These are phyloP conservation scores for Alloteropsis semialata DNA, from an alignment of 176 grass and related monocot genomes.

Conservation along the genomic window DNA sequence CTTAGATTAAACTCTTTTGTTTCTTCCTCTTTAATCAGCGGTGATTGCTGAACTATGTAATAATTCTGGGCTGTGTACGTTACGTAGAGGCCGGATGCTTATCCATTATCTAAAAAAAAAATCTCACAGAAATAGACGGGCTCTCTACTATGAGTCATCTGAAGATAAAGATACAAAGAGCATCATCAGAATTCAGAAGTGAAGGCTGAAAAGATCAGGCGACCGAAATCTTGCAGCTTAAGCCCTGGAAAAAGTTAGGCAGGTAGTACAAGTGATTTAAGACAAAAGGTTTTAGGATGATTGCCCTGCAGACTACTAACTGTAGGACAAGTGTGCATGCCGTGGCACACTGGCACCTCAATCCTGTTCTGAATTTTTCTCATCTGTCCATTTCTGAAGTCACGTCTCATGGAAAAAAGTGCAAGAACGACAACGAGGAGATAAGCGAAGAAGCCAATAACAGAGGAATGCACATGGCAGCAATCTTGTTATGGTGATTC, in stretches of 20 bases:
- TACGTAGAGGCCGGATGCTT: too few relatives aligned
- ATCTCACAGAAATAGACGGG: background rate
- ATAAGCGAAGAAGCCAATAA: background rate
- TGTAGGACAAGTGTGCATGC: background rate
- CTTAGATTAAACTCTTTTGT: too few relatives aligned
- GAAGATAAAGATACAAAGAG: background rate
- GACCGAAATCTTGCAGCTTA: background rate
- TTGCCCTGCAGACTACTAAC: background rate
- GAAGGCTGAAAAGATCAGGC: conserved; percentile 1
- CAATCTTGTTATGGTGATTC: background rate
- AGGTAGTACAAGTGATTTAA: background rate
- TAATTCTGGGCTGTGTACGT: too few relatives aligned
- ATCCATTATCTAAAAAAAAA: too few relatives aligned
- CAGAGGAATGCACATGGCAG: background rate
- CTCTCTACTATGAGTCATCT: background rate
- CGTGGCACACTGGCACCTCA: conserved; percentile 4
- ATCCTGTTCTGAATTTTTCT: background rate
- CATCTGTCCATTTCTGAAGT: background rate
- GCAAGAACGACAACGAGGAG: background rate
- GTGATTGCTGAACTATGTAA: too few relatives aligned
- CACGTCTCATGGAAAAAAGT: background rate
- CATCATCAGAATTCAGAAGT: background rate
- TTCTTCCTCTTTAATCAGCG: too few relatives aligned
- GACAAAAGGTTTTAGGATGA: background rate
- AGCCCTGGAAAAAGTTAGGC: background rate